phyloP scores from a whole-genome alignment of 1,139 yeast genomes.

The Fermentozyma sake region DNA sequence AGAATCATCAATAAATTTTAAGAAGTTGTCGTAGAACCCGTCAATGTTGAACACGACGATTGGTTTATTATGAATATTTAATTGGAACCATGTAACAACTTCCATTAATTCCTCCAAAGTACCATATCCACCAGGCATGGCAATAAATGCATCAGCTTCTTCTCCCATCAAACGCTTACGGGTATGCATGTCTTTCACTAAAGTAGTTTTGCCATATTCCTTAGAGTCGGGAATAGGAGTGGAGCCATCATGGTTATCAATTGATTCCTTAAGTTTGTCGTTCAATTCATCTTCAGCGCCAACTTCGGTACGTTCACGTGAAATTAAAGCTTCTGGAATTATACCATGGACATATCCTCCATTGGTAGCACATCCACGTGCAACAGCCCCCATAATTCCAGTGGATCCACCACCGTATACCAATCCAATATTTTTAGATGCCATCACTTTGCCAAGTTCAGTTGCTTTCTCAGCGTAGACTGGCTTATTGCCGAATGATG shows the following conservation, averaged over 20 bases:
- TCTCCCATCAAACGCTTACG: slow-evolving; percentile 83
- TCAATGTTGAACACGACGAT: slow-evolving; percentile 71
- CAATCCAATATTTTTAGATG: slow-evolving; percentile 62
- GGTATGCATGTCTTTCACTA: slow-evolving; percentile 88
- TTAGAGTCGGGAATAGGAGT: slow-evolving; percentile 61
- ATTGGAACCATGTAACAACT: slow-evolving; percentile 85
- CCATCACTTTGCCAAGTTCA: slow-evolving; percentile 55
- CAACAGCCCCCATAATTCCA: slow-evolving; percentile 83
- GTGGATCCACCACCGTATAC: slow-evolving; percentile 93
- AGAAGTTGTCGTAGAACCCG: slow-evolving; percentile 74
- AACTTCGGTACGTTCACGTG: slow-evolving; percentile 59
- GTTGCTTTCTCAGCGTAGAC: slow-evolving; percentile 51
- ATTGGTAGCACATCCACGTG: slow-evolving; percentile 60
- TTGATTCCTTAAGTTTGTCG: slow-evolving; percentile 39
- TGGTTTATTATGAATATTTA: slow-evolving; percentile 81
- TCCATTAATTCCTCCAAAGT: slow-evolving; percentile 89
- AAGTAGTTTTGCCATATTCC: slow-evolving; percentile 71
- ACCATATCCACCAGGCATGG: slow-evolving; percentile 92
- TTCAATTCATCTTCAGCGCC: slow-evolving; percentile 31
- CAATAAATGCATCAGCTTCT: slow-evolving; percentile 83
- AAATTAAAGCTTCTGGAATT: slow-evolving; percentile 77
- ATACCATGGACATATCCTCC: slow-evolving; percentile 83
- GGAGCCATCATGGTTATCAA: slow-evolving; percentile 51
- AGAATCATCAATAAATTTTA: slow-evolving; percentile 54
- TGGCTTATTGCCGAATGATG: slow-evolving; percentile 62